Evolutionary conservation across 768 basidiomycete genomes (phyloP), one percentile per base, ranked within the genome.

Genomic region (Cyclocybe cylindracea): DNA sequence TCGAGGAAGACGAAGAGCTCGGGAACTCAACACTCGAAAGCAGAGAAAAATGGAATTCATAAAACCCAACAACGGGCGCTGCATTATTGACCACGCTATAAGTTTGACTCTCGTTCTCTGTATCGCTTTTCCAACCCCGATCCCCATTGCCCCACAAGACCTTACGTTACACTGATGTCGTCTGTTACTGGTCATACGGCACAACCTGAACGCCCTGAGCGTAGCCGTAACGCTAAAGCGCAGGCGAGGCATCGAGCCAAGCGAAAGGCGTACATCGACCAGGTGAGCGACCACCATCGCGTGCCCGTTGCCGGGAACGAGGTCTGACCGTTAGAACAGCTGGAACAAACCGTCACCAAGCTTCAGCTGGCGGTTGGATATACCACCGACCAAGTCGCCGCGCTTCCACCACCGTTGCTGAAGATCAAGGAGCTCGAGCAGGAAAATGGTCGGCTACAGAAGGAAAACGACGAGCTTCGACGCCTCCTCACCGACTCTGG

Each of bases 161-260:
- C 59, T 78, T 79, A 80, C 78, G 78, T 79, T 65, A 77, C 74
- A 66, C 73, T 76, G 71, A 83, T 84, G 80, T 82, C 83, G 67
- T 80, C 81, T 67, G 72, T 80, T 66, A 76, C 77, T 58, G 71
- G 75, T 65, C 76, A 81, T 75, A 72, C 81, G 73, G 75, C 70
- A 69, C 73, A 74, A 65, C 46, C 76, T 63, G 85, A 87, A 71
- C 82, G 82, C 67, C 87, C 87, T 76, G 87, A 89, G 72, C 85
- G 87, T 60, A 88, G 86, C 79, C 86, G 89, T 76, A 91, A 91
- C 74, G 88, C 87, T 48, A 87, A 86, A 70, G 91, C 91, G 8
- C 91, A 94, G 74, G 91, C 91, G 34, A 77, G 91, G 61, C 91
- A 94, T 77, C 84, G 91, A 54, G 91, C 91, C 67, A 94, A 94